Evolutionary conservation across 2,329 filamentous ascomycete genomes (phyloP).

Genomic region (Blumeriella jaapii): DNA sequence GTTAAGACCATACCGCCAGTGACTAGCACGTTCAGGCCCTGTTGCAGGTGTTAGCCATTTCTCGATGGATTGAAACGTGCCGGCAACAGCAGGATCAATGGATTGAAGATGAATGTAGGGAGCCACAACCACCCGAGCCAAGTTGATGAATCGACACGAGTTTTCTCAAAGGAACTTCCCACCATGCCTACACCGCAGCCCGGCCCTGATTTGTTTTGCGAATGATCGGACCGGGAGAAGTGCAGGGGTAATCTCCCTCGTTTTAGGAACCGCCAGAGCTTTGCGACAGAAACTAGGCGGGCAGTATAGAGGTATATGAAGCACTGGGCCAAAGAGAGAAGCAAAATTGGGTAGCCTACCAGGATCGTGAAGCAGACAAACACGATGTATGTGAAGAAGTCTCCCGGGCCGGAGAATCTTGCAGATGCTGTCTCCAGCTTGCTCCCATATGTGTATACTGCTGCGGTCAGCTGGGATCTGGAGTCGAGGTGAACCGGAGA

Average conservation of each 20-base stretch:
- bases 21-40: constrained; percentile 42
- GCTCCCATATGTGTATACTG: constrained; percentile 56
- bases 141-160: constrained; percentile 31
- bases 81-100: constrained; percentile 5
- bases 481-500: background rate
- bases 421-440: constrained; percentile 48
- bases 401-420: constrained; percentile 49
- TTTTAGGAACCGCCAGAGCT: constrained; percentile 49
- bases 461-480: constrained; percentile 11
- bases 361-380: constrained; percentile 51
- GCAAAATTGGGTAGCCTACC: constrained; percentile 38
- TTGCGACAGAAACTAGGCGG: constrained; percentile 38
- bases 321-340: constrained; percentile 3
- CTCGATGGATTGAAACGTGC: constrained; percentile 1
- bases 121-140: constrained; percentile 28
- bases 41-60: constrained; percentile 17
- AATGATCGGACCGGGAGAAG: constrained; percentile 40
- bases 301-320: constrained; percentile 46
- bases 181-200: constrained; percentile 44
- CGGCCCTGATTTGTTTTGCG: constrained; percentile 39
- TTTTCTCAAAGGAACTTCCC: constrained; percentile 41
- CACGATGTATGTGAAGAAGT: constrained; percentile 54
- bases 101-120: constrained; percentile 28
- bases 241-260: constrained; percentile 48
- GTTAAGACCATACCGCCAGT: constrained; percentile 39